These are phyloP conservation scores for Lactifluus hygrophoroides DNA, from an alignment of 768 basidiomycete species.

Conservation along the genomic window DNA sequence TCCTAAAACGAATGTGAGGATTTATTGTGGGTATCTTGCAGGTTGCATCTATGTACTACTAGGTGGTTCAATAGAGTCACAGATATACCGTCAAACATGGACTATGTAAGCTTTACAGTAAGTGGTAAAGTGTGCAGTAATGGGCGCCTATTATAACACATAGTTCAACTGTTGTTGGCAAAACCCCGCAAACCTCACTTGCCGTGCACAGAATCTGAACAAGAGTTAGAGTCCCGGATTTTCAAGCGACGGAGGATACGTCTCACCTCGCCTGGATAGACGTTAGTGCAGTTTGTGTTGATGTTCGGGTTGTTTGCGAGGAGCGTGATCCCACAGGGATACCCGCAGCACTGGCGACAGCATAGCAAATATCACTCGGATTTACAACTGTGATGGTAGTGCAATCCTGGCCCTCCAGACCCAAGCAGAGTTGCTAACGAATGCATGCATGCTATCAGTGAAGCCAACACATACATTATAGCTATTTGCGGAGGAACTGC, in stretches of 20 bases:
- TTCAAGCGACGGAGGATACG: neutral
- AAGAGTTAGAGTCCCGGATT: neutral
- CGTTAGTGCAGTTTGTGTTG: slow-evolving; percentile 44
- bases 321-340: slow-evolving; percentile 42
- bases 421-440: slow-evolving; percentile 47
- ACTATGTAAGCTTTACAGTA: too few species aligned
- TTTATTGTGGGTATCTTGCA: neutral
- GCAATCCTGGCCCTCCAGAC: slow-evolving; percentile 50
- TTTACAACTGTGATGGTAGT: slow-evolving; percentile 38
- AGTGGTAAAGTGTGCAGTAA: too few species aligned
- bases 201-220: neutral
- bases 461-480: too few species aligned
- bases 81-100: too few species aligned
- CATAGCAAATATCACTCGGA: slow-evolving; percentile 42
- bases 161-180: too few species aligned
- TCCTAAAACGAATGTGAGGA: neutral
- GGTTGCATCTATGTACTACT: neutral
- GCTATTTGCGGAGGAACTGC: neutral
- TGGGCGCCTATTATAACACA: too few species aligned
- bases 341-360: slow-evolving; percentile 33
- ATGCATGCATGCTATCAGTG: neutral
- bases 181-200: too few species aligned
- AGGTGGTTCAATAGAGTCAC: too few species aligned
- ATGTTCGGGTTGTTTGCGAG: slow-evolving; percentile 73
- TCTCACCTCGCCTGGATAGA: slow-evolving; percentile 67